A percentile compares a stretch with the other conserved stretches of the same genome.
Evolutionary conservation across 257 asterid species (phyloP).

Genomic region (Solanum pennellii): DNA sequence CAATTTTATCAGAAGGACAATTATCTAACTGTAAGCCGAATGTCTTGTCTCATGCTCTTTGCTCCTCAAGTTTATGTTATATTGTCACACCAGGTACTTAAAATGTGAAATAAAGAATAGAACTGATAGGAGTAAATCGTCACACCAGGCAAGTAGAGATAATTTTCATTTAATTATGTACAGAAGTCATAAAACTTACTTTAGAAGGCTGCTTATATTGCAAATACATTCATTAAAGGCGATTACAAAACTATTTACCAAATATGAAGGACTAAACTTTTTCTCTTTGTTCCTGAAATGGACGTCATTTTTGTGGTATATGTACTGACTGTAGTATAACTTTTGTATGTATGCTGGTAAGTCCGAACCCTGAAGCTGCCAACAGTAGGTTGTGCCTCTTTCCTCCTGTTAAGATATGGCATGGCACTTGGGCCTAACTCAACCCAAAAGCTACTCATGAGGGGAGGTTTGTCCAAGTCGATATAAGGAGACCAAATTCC

Average conservation of each 20-base stretch:
- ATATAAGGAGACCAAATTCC: too few species aligned
- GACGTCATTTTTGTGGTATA: background rate
- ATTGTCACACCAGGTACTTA: background rate
- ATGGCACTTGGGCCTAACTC: too few species aligned
- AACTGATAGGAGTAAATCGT: constrained; percentile 37
- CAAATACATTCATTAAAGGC: background rate
- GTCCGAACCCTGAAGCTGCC: background rate
- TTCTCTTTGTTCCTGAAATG: background rate
- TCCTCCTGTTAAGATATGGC: background rate
- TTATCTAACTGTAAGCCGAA: background rate
- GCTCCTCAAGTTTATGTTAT: background rate
- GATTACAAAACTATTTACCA: background rate
- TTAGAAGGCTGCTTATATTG: background rate
- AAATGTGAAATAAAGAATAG: constrained; percentile 48
- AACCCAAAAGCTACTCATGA: too few species aligned
- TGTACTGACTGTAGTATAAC: background rate
- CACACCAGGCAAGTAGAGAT: background rate
- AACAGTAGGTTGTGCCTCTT: background rate
- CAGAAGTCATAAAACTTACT: background rate
- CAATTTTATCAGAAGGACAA: background rate
- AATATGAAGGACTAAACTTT: background rate
- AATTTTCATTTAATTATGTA: background rate
- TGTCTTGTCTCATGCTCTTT: background rate
- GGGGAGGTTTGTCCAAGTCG: too few species aligned
- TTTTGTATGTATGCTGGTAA: background rate